A percentile compares a stretch with the other conserved stretches of the same genome.
These are phyloP conservation scores for Trifolium pratense DNA, from an alignment of 306 rosid species.

Conservation along the genomic window DNA sequence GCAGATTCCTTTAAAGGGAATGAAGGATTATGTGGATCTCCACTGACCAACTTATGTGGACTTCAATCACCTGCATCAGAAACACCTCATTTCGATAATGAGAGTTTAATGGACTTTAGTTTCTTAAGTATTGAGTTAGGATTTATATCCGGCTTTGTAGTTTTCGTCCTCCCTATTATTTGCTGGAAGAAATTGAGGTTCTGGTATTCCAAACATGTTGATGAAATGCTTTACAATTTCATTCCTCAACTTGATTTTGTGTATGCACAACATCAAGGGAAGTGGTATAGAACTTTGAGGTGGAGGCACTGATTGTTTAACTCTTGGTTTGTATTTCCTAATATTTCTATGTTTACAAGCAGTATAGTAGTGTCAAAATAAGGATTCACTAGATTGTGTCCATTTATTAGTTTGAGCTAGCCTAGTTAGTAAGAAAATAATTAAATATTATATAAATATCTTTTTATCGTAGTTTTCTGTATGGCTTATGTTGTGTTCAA, in stretches of 20 bases:
- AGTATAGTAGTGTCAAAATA: not conserved
- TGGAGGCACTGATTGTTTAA: constrained; percentile 10
- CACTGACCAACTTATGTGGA: constrained; percentile 21
- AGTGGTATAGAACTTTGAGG: constrained; percentile 2
- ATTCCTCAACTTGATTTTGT: constrained; percentile 30
- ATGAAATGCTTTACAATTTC: constrained; percentile 6
- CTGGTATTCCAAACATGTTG: constrained; percentile 29
- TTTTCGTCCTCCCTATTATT: constrained; percentile 33
- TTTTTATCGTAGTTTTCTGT: too few species aligned
- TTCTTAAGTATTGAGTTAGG: constrained; percentile 41
- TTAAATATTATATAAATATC: too few species aligned
- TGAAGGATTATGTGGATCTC: constrained; percentile 45
- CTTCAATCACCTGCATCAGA: not conserved
- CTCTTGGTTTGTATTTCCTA: not conserved
- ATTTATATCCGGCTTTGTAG: constrained; percentile 37
- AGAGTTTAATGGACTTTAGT: constrained; percentile 34
- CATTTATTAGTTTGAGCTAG: not conserved
- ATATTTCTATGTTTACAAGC: not conserved
- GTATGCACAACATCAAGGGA: not conserved
- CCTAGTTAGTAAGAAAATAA: too few species aligned
- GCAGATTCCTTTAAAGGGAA: constrained; percentile 44
- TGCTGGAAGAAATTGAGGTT: constrained; percentile 37
- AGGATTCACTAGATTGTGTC: not conserved
- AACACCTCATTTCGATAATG: not conserved
- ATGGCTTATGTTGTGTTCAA: too few species aligned